Base-by-base conservation (phyloP, 345 rosid genomes). In the Tarenaya hassleriana region DNA sequence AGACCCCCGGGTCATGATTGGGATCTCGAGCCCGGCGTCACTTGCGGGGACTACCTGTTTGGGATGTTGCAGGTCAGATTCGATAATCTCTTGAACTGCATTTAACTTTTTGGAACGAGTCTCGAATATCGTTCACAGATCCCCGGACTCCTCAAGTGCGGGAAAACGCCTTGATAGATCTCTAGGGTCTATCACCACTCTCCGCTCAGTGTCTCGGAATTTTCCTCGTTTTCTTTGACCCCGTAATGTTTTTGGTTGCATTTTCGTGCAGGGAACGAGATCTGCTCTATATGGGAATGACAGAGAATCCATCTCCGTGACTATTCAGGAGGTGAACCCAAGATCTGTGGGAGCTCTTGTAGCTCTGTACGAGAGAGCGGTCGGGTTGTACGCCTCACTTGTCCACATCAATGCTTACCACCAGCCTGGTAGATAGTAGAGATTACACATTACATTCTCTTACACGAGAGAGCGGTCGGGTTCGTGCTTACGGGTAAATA, bases 1-100 rank as follows among this genome's bases (percentile, higher is more conserved):
- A 81, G 98, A 64, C 95, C 88, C 53, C 98, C 94, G n/a, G 98
- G 98, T 72, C 98, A 85, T 72, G 98, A 92, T 68, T 92, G 98
- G 98, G 96, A 92, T 64, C 95, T 92, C 56, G 98, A 92, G 75
- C 98, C 96, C 60, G 98, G 96, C 63, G 98, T 92, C 60, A 88
- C 98, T 41, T 92, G 96, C 62, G 98, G 98, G 49, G 98, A 92
- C 64, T 88, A 92, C 75, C 73, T 92, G 51, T 92, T 92, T 69
- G 98, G 98, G 55, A 88, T 92, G 98, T 74, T 92, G 37, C 96
- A 92, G 96, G 98, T 88, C 54, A 56, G 66, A 56, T 44, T 55
- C 38, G 16, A 17, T 20, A 56, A 31, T 45, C 42, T 50, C 5
- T 3, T 14, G 27, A 41, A 11, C 1, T 60, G 41, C 55, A 7